Conservation (phyloP, 768 basidiomycete species). For the Phanerochaete sordida region DNA sequence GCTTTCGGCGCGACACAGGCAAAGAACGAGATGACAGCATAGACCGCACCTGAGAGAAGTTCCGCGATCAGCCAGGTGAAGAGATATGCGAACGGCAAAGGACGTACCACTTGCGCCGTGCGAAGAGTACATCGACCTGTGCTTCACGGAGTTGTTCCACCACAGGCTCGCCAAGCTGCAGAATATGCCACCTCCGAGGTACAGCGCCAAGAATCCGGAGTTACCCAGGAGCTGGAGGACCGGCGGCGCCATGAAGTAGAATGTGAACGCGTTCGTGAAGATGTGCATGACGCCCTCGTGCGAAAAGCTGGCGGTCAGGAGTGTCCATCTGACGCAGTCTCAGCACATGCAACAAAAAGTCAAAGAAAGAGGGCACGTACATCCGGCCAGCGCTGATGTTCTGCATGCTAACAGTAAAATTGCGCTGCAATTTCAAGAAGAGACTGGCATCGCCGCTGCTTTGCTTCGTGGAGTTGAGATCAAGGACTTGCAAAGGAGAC, state of each 20-base stretch:
- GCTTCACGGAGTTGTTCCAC: constrained; percentile 40
- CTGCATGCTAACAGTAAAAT: constrained; percentile 60
- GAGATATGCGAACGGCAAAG: neutral
- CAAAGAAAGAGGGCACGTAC: constrained; percentile 36
- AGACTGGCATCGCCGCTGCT: constrained; percentile 33
- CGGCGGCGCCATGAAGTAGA: constrained; percentile 69
- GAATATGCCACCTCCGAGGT: constrained; percentile 68
- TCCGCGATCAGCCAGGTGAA: too few species aligned
- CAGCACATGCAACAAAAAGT: neutral
- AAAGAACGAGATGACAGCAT: constrained; percentile 65
- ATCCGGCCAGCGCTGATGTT: constrained; percentile 65
- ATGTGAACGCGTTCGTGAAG: constrained; percentile 74
- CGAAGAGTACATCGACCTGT: constrained; percentile 32
- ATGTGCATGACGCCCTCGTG: constrained; percentile 60
- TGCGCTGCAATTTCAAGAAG: constrained; percentile 48
- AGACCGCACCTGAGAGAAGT: constrained; percentile 77
- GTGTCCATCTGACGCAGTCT: constrained; percentile 61
- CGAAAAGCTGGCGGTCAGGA: constrained; percentile 68
- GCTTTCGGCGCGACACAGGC: constrained; percentile 66
- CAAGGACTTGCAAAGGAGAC: too few species aligned
- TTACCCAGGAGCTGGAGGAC: constrained; percentile 64
- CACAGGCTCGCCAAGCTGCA: constrained; percentile 46
- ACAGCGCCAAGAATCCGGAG: constrained; percentile 64
- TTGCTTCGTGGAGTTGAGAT: constrained; percentile 9
- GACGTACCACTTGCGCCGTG: constrained; percentile 73